Base-by-base conservation (phyloP, 2,329 filamentous ascomycete genomes). In the Teratosphaeria viscida region DNA sequence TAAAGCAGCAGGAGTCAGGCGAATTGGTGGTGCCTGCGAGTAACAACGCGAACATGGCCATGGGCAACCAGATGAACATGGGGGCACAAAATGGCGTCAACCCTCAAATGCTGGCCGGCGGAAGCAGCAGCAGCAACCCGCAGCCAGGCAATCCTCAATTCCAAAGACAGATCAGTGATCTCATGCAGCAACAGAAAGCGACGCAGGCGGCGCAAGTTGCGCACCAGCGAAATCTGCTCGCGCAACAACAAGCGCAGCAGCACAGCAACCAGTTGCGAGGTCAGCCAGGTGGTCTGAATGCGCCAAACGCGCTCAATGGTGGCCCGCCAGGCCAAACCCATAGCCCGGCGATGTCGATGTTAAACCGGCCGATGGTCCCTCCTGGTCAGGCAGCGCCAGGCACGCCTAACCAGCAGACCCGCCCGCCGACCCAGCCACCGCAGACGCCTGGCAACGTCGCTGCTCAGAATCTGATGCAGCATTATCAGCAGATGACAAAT, bases 11-110 rank as follows among this genome's bases (percentile, higher is more conserved):
- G 66, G 81, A 85, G 70, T 80, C 80, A 55, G 84, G 84, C 8
- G 81, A 84, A 62, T 74, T 81, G 52, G 83, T 85, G n/a, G 84
- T 86, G 3, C 84, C 84, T 10, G 84, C 82, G 6, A 86, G 82
- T 70, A 82, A 81, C 66, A 81, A 81, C 57, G 63, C 64, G 57
- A 76, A 77, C 49, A 64, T 67, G 57, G 59, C 58, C 12, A 49
- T 64, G 11, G 63, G 62, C 53, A 64, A 60, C 32, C 64, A 64
- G 43, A 65, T 66, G 63, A 68, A 68, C 49, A 60, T 66, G 62
- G 43, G 43, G 6, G 59, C 62, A 8, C 65, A 69, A 14, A 29
- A 29, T 49, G 62, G 61, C 55, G 63, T 72, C 59, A 72, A 70
- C 58, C 68, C 70, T 26, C 73, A 73, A 53, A 74, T 76, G 71